Evolutionary conservation across 805 yeast species (phyloP).

Genomic region (Saccharomycopsis sp.): DNA sequence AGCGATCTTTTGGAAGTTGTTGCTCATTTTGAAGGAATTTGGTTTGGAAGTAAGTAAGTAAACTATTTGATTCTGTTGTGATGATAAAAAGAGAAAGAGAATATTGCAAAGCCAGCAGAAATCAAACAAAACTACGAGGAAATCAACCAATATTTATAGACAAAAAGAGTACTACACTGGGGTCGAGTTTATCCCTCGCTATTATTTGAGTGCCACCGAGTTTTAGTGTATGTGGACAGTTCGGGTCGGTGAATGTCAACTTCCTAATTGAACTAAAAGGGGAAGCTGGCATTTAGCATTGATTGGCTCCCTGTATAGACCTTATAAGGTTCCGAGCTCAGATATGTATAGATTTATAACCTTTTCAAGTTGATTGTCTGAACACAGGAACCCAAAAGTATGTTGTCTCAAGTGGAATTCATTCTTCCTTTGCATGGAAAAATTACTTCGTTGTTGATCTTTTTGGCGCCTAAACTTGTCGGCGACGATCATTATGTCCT

Average conservation of each 20-base stretch:
- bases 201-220: not conserved
- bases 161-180: not conserved
- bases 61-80: not conserved
- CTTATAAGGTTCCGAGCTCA: no score
- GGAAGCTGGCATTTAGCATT: not conserved
- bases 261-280: not conserved
- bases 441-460: not conserved
- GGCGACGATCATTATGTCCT: not conserved
- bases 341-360: no score
- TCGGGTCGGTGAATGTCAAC: not conserved
- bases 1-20: constrained; percentile 11
- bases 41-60: not conserved
- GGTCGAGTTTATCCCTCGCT: not conserved
- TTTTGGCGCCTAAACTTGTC: not conserved
- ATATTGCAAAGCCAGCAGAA: not conserved
- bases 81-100: not conserved
- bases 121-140: not conserved
- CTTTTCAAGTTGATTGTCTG: no score
- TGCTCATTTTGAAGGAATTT: not conserved
- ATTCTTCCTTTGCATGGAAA: not conserved
- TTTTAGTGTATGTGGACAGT: not conserved
- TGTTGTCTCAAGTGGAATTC: not conserved
- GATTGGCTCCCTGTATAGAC: no score
- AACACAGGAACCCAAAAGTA: not conserved
- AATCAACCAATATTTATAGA: not conserved